phyloP scores from a whole-genome alignment of 1,284 basidiomycete species.

The Fistulina hepatica region DNA sequence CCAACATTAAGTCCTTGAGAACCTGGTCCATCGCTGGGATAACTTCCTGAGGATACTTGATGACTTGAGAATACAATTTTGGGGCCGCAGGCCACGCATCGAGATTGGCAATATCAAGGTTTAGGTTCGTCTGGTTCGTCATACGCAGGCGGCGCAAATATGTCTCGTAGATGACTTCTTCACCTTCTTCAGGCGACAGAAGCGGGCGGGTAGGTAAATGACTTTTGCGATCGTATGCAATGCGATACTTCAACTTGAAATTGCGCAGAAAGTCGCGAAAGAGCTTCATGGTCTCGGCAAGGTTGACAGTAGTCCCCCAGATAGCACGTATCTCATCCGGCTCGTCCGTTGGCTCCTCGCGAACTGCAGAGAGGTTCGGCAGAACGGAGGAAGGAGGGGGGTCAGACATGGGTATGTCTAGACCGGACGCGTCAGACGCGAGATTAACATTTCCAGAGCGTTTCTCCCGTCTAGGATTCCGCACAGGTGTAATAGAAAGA shows the following conservation, averaged over 20 bases:
- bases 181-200: conserved; percentile 54
- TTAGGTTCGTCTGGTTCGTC: conserved; percentile 87
- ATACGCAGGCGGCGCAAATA: conserved; percentile 83
- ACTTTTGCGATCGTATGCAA: conserved; percentile 60
- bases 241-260: conserved; percentile 91
- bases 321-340: conserved; percentile 81
- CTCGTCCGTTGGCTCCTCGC: conserved; percentile 50
- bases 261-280: conserved; percentile 85
- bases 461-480: not conserved
- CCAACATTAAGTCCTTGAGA: conserved; percentile 83
- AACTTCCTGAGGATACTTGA: conserved; percentile 94
- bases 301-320: conserved; percentile 94
- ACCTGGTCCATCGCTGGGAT: conserved; percentile 96
- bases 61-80: conserved; percentile 70
- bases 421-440: conserved; percentile 45
- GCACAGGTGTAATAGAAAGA: conserved; percentile 52
- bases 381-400: too few relatives aligned
- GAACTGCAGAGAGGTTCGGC: conserved; percentile 50
- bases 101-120: conserved; percentile 86
- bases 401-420: conserved; percentile 55
- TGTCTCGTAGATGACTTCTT: conserved; percentile 65
- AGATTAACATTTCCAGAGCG: conserved; percentile 31
- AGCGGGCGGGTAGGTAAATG: conserved; percentile 47
- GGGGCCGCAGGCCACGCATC: conserved; percentile 78
- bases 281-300: conserved; percentile 82